These are phyloP conservation scores for Gyrodon lividus DNA, from an alignment of 768 basidiomycete species.

Conservation along the genomic window DNA sequence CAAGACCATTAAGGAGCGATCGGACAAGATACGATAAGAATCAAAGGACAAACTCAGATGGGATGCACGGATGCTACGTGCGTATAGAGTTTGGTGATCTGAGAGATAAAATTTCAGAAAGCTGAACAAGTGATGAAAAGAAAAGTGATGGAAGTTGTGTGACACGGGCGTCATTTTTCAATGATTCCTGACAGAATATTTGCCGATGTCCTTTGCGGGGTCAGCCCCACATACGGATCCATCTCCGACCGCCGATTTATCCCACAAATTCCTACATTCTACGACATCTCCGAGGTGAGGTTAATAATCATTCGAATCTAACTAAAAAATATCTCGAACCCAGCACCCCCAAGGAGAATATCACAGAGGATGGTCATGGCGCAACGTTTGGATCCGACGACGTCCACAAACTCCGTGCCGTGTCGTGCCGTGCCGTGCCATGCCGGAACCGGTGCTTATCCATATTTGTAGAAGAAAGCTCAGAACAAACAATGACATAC, in stretches of 20 bases:
- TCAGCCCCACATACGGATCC: conserved; percentile 1
- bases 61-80: conserved; percentile 3
- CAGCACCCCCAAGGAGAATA: too few species aligned
- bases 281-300: too few species aligned
- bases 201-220: too few species aligned
- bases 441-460: conserved; percentile 17
- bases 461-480: conserved; percentile 17
- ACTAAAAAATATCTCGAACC: too few species aligned
- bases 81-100: conserved; percentile 22
- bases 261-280: not conserved
- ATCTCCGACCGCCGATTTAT: not conserved
- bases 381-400: too few species aligned
- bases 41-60: conserved; percentile 10
- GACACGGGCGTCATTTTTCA: too few species aligned
- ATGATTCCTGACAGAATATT: conserved; percentile 7
- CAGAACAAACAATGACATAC: conserved; percentile 22
- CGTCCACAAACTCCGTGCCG: too few species aligned
- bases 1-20: conserved; percentile 31
- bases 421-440: too few species aligned
- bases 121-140: conserved; percentile 1
- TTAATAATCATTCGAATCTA: not conserved
- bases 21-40: conserved; percentile 31
- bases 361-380: too few species aligned
- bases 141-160: too few species aligned
- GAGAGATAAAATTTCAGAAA: conserved; percentile 16